Evolutionary conservation across 169 alveolate genomes (phyloP).

Genomic region (Amoebophrya sp.): DNA sequence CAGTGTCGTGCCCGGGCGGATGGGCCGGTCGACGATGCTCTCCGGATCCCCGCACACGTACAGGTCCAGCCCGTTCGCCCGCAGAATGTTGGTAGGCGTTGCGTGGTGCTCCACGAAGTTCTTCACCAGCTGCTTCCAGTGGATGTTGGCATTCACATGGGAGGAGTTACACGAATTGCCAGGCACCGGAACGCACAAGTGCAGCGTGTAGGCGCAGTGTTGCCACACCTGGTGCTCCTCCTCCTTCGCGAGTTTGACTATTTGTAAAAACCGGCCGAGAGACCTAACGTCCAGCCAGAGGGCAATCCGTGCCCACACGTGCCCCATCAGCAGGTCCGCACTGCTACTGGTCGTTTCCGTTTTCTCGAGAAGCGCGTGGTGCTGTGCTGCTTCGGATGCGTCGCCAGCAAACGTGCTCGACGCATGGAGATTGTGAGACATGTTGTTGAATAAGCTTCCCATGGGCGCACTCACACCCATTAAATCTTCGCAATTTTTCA

Average conservation of each 20-base stretch:
- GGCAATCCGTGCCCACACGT: not conserved
- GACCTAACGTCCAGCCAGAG: not conserved
- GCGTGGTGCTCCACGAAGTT: not conserved
- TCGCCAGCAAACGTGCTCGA: too few species aligned
- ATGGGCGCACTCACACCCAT: too few species aligned
- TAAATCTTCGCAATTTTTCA: too few species aligned
- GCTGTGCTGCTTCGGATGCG: too few species aligned
- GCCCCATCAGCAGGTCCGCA: not conserved
- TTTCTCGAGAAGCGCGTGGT: too few species aligned
- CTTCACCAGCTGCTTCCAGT: not conserved
- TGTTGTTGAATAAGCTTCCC: too few species aligned
- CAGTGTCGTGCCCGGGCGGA: not conserved
- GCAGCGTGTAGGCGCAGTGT: not conserved
- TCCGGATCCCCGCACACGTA: not conserved
- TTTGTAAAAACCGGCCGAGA: not conserved
- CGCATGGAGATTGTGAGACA: too few species aligned
- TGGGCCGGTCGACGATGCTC: not conserved
- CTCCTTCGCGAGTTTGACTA: not conserved
- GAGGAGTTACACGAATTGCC: not conserved
- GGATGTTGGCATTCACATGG: not conserved
- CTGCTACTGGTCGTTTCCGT: not conserved
- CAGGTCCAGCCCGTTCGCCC: not conserved
- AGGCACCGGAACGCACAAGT: not conserved
- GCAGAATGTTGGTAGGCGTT: not conserved
- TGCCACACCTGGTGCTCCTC: not conserved